Evolutionary conservation across 306 rosid species (phyloP).

Genomic region (Benincasa hispida): DNA sequence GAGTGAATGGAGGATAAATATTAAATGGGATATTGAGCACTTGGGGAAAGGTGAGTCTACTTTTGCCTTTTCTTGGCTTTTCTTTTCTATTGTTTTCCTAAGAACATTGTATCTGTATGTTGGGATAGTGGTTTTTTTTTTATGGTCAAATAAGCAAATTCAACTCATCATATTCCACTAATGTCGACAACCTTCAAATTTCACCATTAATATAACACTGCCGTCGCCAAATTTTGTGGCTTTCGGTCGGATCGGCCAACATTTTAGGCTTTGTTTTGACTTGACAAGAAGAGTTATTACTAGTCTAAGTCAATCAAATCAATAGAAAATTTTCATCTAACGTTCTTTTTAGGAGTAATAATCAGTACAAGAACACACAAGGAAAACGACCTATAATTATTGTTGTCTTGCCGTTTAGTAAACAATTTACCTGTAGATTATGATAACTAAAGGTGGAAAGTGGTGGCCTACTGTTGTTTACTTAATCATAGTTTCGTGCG

Average conservation of each 20-base stretch:
- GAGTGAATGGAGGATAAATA: constrained; percentile 15
- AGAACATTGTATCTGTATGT: background rate
- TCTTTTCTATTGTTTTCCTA: background rate
- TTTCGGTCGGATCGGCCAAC: constrained; percentile 3
- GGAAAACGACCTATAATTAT: background rate
- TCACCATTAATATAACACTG: background rate
- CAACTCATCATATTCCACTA: background rate
- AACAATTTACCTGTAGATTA: background rate
- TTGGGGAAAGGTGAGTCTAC: constrained; percentile 14
- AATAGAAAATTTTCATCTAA: background rate
- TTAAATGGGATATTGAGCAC: constrained; percentile 30
- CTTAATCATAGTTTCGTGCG: background rate
- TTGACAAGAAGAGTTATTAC: background rate
- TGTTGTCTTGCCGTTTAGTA: background rate
- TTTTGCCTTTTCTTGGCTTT: background rate
- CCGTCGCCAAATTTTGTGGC: background rate
- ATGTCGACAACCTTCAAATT: background rate
- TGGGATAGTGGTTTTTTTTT: background rate
- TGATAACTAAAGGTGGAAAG: background rate
- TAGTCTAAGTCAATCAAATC: background rate
- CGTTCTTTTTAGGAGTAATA: background rate
- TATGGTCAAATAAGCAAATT: background rate
- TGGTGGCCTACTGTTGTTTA: background rate
- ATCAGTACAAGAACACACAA: background rate
- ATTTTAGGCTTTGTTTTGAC: background rate